phyloP scores from a whole-genome alignment of 106 monocot species.

The Allium sativum region DNA sequence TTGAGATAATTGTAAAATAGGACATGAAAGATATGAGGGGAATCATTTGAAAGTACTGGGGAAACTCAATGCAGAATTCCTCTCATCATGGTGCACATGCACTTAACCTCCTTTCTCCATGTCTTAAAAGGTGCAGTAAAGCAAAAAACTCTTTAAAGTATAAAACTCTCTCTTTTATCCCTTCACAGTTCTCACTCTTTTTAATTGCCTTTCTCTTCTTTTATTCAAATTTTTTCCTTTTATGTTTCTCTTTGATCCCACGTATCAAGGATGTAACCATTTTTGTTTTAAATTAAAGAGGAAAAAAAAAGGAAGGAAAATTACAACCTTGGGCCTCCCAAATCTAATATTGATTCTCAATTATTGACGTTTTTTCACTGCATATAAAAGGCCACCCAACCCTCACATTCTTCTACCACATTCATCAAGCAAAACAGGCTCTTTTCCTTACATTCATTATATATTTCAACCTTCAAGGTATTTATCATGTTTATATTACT shows the following conservation, averaged over 20 bases:
- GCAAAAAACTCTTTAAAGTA: constrained; percentile 10
- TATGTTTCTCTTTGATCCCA: constrained; percentile 27
- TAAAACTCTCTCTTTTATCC: neutral
- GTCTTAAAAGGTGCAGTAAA: constrained; percentile 32
- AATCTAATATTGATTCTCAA: constrained; percentile 39
- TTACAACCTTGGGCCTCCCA: constrained; percentile 31
- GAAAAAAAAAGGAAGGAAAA: constrained; percentile 4
- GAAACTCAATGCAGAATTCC: constrained; percentile 6
- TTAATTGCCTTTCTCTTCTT: constrained; percentile 33
- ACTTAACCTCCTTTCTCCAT: constrained; percentile 7
- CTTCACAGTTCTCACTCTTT: constrained; percentile 8
- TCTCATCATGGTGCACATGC: constrained; percentile 14
- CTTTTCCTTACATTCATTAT: neutral
- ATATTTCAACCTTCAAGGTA: neutral
- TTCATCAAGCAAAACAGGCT: constrained; percentile 8
- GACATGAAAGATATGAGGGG: constrained; percentile 1
- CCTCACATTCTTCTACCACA: constrained; percentile 6
- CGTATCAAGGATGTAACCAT: constrained; percentile 14
- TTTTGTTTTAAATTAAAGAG: constrained; percentile 1
- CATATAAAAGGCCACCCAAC: constrained; percentile 32
- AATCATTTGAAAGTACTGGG: constrained; percentile 9
- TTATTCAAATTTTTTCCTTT: constrained; percentile 1
- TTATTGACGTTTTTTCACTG: constrained; percentile 21
- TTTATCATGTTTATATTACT: neutral
- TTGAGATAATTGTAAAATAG: constrained; percentile 5